Evolutionary conservation across 2,329 filamentous ascomycete species (phyloP).

Genomic region (Stenocarpella maydis): DNA sequence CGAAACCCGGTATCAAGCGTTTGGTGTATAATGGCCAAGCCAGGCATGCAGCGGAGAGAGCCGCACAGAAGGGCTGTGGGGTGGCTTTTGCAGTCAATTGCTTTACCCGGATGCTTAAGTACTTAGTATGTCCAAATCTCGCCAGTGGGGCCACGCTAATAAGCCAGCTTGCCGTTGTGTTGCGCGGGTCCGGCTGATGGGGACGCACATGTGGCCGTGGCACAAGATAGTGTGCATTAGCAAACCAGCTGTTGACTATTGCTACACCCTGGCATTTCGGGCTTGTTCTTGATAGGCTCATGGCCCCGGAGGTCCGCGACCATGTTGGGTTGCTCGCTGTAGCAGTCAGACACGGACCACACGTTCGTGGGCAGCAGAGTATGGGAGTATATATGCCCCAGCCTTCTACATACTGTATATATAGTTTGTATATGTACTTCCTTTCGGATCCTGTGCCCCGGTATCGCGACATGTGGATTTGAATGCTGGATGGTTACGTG

Average conservation of each 20-base stretch:
- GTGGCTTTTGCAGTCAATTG: not conserved
- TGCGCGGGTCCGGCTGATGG: not conserved
- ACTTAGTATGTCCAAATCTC: not conserved
- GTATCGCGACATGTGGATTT: not conserved
- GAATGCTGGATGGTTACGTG: not conserved
- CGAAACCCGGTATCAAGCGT: not conserved
- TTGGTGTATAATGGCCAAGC: not conserved
- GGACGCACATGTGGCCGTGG: not conserved
- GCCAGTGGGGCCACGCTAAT: not conserved
- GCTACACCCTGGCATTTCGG: not conserved
- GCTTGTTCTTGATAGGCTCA: not conserved
- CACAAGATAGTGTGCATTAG: not conserved
- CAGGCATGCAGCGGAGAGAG: not conserved
- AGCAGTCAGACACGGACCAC: conserved; percentile 16
- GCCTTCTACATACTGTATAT: not conserved
- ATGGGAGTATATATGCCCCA: not conserved
- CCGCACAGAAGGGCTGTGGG: not conserved
- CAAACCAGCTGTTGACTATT: not conserved
- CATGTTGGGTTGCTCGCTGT: not conserved
- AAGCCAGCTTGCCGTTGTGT: not conserved
- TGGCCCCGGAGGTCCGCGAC: not conserved
- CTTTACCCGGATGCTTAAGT: too few species aligned
- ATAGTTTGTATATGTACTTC: not conserved
- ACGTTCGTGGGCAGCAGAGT: conserved; percentile 1
- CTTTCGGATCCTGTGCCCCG: not conserved